Conservation (phyloP, 768 basidiomycete genomes). For the Pisolithus microcarpus region DNA sequence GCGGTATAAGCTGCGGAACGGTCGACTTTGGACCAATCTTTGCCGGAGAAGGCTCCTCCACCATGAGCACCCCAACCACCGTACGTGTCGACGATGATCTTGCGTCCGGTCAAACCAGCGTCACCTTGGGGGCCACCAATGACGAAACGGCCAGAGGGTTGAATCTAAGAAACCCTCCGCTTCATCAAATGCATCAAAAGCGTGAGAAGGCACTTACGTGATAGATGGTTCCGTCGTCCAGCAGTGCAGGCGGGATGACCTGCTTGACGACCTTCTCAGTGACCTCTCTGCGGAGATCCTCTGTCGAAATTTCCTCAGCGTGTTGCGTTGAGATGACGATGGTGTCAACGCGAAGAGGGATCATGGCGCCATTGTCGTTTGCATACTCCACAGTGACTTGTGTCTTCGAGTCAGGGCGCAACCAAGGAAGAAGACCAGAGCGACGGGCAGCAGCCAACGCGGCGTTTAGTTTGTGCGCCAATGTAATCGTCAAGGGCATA, state of each 20-base stretch:
- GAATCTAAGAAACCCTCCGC: slow-evolving; percentile 51
- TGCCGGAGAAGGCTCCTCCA: slow-evolving; percentile 99
- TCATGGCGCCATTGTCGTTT: slow-evolving; percentile 91
- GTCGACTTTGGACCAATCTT: slow-evolving; percentile 99
- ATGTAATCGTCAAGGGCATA: slow-evolving; percentile 96
- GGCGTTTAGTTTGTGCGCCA: slow-evolving; percentile 96
- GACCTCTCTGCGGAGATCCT: slow-evolving; percentile 84
- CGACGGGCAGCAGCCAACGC: slow-evolving; percentile 94
- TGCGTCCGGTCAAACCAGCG: slow-evolving; percentile 97
- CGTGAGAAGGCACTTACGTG: slow-evolving; percentile 53
- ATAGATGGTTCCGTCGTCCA: slow-evolving; percentile 89
- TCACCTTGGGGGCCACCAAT: slow-evolving; percentile 99
- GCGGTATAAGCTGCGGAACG: slow-evolving; percentile 98
- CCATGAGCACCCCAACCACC: slow-evolving; percentile 99
- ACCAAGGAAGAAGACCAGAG: slow-evolving; percentile 74
- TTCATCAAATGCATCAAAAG: neutral
- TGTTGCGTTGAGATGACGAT: slow-evolving; percentile 97
- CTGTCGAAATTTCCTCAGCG: slow-evolving; percentile 91
- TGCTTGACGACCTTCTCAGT: slow-evolving; percentile 88
- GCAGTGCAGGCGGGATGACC: slow-evolving; percentile 86
- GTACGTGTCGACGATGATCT: slow-evolving; percentile 99
- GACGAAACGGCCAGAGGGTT: slow-evolving; percentile 99
- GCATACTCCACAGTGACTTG: slow-evolving; percentile 99
- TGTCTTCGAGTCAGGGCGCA: slow-evolving; percentile 98
- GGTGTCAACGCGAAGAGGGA: slow-evolving; percentile 96